Percentiles rank a stretch among this genome's conserved stretches.
Conservation (phyloP, 805 yeast genomes). For the Hermanozyma aechmeae region DNA sequence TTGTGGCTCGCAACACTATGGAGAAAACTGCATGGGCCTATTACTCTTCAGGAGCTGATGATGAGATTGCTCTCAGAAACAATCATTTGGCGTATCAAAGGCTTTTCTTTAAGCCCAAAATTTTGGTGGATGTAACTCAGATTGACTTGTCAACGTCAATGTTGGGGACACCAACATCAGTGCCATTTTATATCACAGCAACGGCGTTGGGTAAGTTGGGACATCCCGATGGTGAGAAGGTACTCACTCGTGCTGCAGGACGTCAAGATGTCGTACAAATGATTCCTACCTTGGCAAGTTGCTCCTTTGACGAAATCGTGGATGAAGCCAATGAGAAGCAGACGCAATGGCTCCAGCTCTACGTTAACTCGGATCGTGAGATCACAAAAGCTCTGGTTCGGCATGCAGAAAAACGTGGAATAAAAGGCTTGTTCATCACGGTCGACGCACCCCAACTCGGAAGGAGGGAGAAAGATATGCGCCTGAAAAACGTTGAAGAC, state of each 20-base stretch:
- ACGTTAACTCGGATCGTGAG: slow-evolving; percentile 32
- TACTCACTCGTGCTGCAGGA: slow-evolving; percentile 32
- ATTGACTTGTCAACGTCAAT: slow-evolving; percentile 20
- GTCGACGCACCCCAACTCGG: slow-evolving; percentile 51
- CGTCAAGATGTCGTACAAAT: slow-evolving; percentile 35
- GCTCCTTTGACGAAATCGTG: slow-evolving; percentile 31
- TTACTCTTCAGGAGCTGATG: slow-evolving; percentile 41
- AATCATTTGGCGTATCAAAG: slow-evolving; percentile 33
- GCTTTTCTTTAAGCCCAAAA: slow-evolving; percentile 38
- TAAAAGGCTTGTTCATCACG: slow-evolving; percentile 43
- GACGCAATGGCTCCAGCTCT: slow-evolving; percentile 41
- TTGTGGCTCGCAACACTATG: slow-evolving; percentile 24
- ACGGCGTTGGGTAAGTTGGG: slow-evolving; percentile 38
- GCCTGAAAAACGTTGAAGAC: slow-evolving; percentile 35
- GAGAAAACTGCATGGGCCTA: slow-evolving; percentile 30
- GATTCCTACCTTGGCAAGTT: slow-evolving; percentile 36
- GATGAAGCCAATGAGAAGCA: slow-evolving; percentile 22
- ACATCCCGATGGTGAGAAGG: slow-evolving; percentile 34
- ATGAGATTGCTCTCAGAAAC: slow-evolving; percentile 35
- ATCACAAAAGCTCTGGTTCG: slow-evolving; percentile 20
- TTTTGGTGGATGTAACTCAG: slow-evolving; percentile 22
- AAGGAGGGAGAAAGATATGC: slow-evolving; percentile 81
- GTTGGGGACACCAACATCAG: slow-evolving; percentile 22
- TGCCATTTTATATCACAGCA: slow-evolving; percentile 42
- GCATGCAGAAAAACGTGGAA: slow-evolving; percentile 29